These are phyloP conservation scores for Suaeda aralocaspica DNA, from an alignment of 148 eudicot species.

Conservation along the genomic window DNA sequence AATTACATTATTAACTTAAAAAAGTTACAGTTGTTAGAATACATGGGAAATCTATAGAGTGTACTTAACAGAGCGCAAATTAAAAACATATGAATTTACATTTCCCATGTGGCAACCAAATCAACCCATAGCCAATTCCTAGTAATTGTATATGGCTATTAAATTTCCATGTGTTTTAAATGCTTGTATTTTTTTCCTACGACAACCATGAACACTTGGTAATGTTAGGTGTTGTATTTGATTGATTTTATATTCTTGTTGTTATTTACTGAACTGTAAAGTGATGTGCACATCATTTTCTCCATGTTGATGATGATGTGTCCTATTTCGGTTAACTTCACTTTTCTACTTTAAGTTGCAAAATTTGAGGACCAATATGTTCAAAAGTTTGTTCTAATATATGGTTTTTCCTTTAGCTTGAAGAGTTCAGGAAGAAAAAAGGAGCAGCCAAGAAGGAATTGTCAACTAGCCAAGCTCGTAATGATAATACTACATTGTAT, in stretches of 20 bases:
- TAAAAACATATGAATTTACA: too few relatives aligned
- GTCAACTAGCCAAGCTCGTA: constrained; percentile 32
- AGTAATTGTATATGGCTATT: too few relatives aligned
- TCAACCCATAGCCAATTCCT: too few relatives aligned
- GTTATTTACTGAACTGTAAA: background rate
- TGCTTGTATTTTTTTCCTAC: too few relatives aligned
- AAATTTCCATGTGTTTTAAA: too few relatives aligned
- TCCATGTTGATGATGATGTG: background rate
- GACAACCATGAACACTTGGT: too few relatives aligned
- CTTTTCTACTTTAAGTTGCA: background rate
- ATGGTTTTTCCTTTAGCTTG: constrained; percentile 46
- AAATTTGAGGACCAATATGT: background rate
- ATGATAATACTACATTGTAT: constrained; percentile 26
- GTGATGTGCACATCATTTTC: background rate
- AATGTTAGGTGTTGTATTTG: background rate
- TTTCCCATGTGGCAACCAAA: too few relatives aligned
- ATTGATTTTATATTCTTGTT: background rate
- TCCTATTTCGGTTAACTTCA: background rate
- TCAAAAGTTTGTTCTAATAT: background rate
- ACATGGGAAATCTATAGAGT: too few relatives aligned
- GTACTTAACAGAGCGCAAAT: too few relatives aligned
- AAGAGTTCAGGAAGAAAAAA: constrained; percentile 88
- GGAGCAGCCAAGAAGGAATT: constrained; percentile 69
- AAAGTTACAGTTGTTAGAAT: too few relatives aligned
- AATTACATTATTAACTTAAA: too few relatives aligned